Conservation (phyloP, 2,329 filamentous ascomycete species). For the Aspergillus bombycis region DNA sequence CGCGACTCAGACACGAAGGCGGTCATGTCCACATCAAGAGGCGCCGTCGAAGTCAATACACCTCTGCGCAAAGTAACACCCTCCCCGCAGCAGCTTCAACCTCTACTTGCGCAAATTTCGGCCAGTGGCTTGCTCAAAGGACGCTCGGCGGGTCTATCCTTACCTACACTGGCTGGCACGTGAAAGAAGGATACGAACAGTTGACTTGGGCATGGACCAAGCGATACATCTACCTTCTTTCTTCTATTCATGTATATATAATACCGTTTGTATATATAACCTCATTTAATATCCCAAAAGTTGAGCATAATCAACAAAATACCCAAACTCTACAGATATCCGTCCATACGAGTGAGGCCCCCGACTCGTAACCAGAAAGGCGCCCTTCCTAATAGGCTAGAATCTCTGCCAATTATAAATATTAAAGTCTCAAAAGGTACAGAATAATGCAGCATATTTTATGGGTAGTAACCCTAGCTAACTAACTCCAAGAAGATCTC, state of each 20-base stretch:
- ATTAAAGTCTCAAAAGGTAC: too few species aligned
- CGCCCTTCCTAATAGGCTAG: too few species aligned
- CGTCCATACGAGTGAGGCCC: too few species aligned
- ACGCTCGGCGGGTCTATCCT: background rate
- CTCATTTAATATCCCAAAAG: background rate
- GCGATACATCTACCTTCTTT: background rate
- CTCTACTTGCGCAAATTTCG: too few species aligned
- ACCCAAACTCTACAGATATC: too few species aligned
- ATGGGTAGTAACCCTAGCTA: too few species aligned
- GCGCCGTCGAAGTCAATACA: background rate
- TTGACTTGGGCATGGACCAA: too few species aligned
- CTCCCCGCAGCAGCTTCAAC: background rate
- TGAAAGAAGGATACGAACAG: background rate
- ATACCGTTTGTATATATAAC: background rate
- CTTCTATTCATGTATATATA: background rate
- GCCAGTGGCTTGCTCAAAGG: background rate
- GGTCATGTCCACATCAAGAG: background rate
- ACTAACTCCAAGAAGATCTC: too few species aligned
- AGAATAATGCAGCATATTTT: too few species aligned
- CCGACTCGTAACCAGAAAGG: too few species aligned
- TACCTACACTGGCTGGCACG: background rate
- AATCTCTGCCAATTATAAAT: too few species aligned
- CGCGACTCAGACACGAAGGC: background rate
- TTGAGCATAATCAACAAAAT: background rate
- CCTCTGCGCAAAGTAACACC: background rate